phyloP scores from a whole-genome alignment of 768 basidiomycete species.

The Agaricus subrufescens region DNA sequence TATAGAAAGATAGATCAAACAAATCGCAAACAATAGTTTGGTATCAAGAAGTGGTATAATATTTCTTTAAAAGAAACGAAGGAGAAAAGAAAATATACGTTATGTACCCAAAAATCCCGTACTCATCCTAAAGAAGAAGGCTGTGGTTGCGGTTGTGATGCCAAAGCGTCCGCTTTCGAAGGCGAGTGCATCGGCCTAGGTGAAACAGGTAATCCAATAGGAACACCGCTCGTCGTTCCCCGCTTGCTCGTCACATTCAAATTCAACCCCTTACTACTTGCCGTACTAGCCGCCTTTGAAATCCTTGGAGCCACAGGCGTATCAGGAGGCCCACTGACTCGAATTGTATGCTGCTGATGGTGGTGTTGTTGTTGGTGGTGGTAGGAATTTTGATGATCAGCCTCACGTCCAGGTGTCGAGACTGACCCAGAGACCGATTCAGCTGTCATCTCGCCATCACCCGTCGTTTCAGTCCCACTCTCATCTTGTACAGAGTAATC shows the following conservation, averaged over 20 bases:
- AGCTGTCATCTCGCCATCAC: conserved; percentile 46
- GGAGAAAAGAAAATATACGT: conserved; percentile 8
- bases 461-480: conserved; percentile 66
- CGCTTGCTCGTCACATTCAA: conserved; percentile 46
- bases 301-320: conserved; percentile 34
- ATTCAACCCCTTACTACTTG: conserved; percentile 69
- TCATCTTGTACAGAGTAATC: conserved; percentile 65
- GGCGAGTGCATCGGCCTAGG: conserved; percentile 45
- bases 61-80: conserved; percentile 11
- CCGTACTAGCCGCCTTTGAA: conserved; percentile 54
- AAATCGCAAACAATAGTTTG: conserved; percentile 14
- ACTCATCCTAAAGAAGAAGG: conserved; percentile 17
- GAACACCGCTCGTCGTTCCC: conserved; percentile 29
- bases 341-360: conserved; percentile 23
- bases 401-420: conserved; percentile 28
- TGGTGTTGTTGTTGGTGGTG: conserved; percentile 20
- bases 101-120: conserved; percentile 6
- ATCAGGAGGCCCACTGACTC: conserved; percentile 31
- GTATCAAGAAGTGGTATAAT: conserved; percentile 36
- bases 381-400: conserved; percentile 17
- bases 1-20: conserved; percentile 8
- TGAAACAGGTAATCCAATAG: conserved; percentile 55
- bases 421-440: conserved; percentile 38
- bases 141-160: not conserved
- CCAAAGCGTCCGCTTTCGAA: conserved; percentile 21